phyloP scores from a whole-genome alignment of 1,139 yeast genomes.

The Yamadazyma friedrichii region DNA sequence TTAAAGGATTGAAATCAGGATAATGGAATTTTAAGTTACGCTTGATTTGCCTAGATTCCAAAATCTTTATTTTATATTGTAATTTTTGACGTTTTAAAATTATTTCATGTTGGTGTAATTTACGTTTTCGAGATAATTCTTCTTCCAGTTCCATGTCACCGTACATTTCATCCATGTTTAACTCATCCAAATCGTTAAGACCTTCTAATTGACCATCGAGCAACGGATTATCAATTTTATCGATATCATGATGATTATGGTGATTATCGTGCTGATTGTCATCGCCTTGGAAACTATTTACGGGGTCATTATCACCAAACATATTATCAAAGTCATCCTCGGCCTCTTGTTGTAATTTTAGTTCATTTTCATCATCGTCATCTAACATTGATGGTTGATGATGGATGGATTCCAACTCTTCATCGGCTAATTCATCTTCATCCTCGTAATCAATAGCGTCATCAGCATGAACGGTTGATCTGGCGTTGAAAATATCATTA shows the following conservation, averaged over 20 bases:
- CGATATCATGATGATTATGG: background rate
- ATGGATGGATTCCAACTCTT: constrained; percentile 45
- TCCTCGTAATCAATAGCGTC: constrained; percentile 96
- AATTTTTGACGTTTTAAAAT: constrained; percentile 24
- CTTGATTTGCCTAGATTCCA: constrained; percentile 32
- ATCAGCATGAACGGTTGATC: constrained; percentile 67
- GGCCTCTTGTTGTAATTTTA: constrained; percentile 31
- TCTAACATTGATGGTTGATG: constrained; percentile 19
- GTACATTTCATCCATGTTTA: constrained; percentile 38
- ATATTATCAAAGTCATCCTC: constrained; percentile 51
- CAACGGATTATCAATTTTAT: constrained; percentile 17
- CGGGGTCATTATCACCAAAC: constrained; percentile 36
- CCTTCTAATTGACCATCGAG: constrained; percentile 41
- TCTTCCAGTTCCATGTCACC: constrained; percentile 19
- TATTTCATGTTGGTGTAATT: constrained; percentile 17
- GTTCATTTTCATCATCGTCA: constrained; percentile 25
- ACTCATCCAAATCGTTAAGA: constrained; percentile 42
- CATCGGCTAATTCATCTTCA: constrained; percentile 91
- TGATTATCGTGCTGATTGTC: constrained; percentile 11
- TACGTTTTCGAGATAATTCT: constrained; percentile 4
- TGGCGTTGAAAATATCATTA: constrained; percentile 39
- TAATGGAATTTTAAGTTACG: constrained; percentile 49
- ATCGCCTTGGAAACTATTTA: constrained; percentile 3
- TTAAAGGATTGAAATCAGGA: constrained; percentile 60
- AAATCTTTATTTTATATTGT: constrained; percentile 27